Base-by-base conservation (phyloP, 169 alveolate species). In the Eimeria falciformis region DNA sequence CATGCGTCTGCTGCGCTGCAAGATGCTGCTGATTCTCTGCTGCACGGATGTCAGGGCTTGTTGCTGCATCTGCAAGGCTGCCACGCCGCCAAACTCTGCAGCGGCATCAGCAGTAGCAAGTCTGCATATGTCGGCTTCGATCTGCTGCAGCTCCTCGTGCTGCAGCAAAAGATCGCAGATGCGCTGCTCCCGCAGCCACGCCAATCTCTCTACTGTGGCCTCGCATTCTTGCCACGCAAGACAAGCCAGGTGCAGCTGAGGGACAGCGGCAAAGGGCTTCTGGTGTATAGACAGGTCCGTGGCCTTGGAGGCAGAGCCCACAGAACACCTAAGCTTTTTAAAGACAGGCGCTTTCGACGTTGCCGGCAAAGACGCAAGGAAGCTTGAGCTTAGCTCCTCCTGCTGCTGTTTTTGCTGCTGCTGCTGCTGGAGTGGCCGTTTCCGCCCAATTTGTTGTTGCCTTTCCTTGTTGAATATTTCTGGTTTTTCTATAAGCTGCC, bases 91-190 rank as follows among this genome's bases (percentile, higher is more conserved):
- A 9, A 47, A 25, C 25, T 46, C 12, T 47, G 50, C 69, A 25
- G 25, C 29, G 12, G 40, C 43, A 47, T 78, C 87, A 78, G 3
- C 62, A 5, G 66, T 43, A 53, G 65, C 47, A 40, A 4, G 29
- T 43, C 65, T 18, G 6, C 65, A 73, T 73, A 73, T 43, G 46
- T 73, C 21, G 25, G 47, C 47, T 29, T 78, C 71, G 17, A 78
- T 5, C 53, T 78, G 50, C 62, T 78, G 87, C 18, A 47, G 87
- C 50, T 78, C 87, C 12, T 47, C 9, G 84, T 37, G 65, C 18
- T 78, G 87, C 25, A 78, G 87, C 66, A 78, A 17, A 53, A 73
- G 46, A 27, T 3, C n/a, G 23, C 47, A 58, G 65, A 1, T 55
- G 18, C 47, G 21, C 65, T 7, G 62, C 40, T 33, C 84, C 18